Base-by-base conservation (phyloP, 2,329 filamentous ascomycete genomes). In the Alternaria ethzedia region DNA sequence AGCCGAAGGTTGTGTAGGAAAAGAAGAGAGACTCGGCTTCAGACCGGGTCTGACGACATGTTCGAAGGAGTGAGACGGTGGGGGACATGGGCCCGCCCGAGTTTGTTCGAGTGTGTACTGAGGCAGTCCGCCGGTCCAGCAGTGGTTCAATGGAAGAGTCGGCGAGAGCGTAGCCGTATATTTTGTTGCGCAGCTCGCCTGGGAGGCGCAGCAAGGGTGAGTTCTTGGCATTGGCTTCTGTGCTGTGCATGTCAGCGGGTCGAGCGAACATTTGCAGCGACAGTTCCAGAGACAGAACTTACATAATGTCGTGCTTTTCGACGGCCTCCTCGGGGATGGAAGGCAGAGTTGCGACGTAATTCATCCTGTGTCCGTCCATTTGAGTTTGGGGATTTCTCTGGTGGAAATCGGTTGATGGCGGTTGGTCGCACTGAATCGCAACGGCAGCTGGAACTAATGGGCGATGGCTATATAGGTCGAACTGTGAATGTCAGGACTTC, bases 141-240 rank as follows among this genome's bases (percentile, higher is more conserved):
- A 17, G 8, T 41, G 36, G 36, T 17, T 41, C 36, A 4, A 55
- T 30, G 12, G 11, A 15, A 1, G 52, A 44, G 17, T 21, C 11
- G 9, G 20, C 10, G n/a, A 55, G 11, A 17, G 36, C 9, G 6
- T 44, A 28, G 3, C 3, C 11, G 9, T 55, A 55, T 0, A 55
- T 45, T 6, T 10, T 28, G 13, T 47, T 57, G 28, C 30, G 55
- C 12, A 51, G 2, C 30, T 57, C 45, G 5, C 20, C 45, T 10
- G 55, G 30, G 4, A 57, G 46, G 32, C 30, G 43, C 26, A 58
- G 60, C n/a, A 62, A 26, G 1, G 59, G 41, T 12, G 54, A 62
- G 15, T 21, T 41, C 10, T 25, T 17, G 7, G 25, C 28, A 41
- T 62, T 62, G 5, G n/a, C 32, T 11, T 10, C 4, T 15, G 54